A percentile compares a stretch with the other conserved stretches of the same genome.
Evolutionary conservation across 495 filamentous ascomycete species (phyloP).

Genomic region (Rhypophila decipiens): DNA sequence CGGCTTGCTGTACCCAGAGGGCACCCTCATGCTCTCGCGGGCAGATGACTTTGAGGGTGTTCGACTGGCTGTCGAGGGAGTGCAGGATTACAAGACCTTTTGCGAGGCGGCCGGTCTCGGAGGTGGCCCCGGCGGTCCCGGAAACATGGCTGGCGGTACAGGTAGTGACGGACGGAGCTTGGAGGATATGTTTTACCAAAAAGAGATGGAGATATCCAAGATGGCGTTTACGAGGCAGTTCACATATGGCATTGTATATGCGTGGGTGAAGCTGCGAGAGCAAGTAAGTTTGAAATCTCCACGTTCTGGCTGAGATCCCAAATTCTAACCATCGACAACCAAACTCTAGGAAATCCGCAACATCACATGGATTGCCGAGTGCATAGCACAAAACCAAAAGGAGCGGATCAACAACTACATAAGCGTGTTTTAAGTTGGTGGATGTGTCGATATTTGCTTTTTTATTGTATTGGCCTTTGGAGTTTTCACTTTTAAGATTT

Average conservation of each 20-base stretch:
- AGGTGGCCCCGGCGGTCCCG: slow-evolving; percentile 63
- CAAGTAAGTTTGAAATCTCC: slow-evolving; percentile 59
- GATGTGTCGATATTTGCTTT: slow-evolving; percentile 1
- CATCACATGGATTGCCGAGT: slow-evolving; percentile 99
- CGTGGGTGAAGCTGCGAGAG: slow-evolving; percentile 95
- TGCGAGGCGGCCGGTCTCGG: slow-evolving; percentile 86
- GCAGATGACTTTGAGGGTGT: slow-evolving; percentile 95
- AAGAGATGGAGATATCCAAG: slow-evolving; percentile 98
- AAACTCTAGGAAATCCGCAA: slow-evolving; percentile 88
- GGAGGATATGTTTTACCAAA: slow-evolving; percentile 97
- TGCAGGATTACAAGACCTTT: slow-evolving; percentile 85
- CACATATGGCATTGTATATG: slow-evolving; percentile 89
- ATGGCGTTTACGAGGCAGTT: slow-evolving; percentile 93
- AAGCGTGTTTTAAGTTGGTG: slow-evolving; percentile 68
- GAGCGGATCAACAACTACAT: slow-evolving; percentile 98
- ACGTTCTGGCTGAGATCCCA: neutral
- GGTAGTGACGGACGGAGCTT: slow-evolving; percentile 79
- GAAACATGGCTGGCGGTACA: slow-evolving; percentile 76
- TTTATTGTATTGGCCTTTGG: slow-evolving; percentile 12
- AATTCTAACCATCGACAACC: neutral
- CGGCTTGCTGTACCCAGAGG: slow-evolving; percentile 86
- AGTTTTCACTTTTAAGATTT: slow-evolving; percentile 29
- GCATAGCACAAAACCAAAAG: slow-evolving; percentile 99
- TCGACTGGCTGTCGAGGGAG: slow-evolving; percentile 82
- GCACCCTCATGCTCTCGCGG: slow-evolving; percentile 87